Conservation (phyloP, 2,329 filamentous ascomycete genomes). For the Volutella citrinella region DNA sequence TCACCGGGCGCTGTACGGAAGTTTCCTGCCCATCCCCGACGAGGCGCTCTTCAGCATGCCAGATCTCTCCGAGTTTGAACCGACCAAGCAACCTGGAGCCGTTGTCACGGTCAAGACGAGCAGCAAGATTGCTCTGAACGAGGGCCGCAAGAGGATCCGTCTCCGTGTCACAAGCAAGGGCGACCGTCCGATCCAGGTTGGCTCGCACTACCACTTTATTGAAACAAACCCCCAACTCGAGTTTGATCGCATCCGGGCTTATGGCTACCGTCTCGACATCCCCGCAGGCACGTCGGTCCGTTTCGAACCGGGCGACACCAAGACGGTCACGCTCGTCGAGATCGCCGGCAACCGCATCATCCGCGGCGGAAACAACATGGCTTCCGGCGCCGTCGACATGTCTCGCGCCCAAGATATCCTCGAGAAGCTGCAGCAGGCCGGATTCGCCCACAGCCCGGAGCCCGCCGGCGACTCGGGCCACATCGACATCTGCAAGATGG, state of each 20-base stretch:
- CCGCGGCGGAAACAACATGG: conserved; percentile 78
- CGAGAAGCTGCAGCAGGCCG: conserved; percentile 62
- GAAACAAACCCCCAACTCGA: conserved; percentile 88
- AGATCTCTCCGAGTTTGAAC: conserved; percentile 62
- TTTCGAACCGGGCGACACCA: conserved; percentile 90
- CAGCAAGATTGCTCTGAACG: conserved; percentile 69
- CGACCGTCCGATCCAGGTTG: conserved; percentile 87
- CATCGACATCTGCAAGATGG: conserved; percentile 67
- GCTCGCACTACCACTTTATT: conserved; percentile 94
- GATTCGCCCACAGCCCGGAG: conserved; percentile 75
- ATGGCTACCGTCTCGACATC: conserved; percentile 86
- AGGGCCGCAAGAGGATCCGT: conserved; percentile 68
- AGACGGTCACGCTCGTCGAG: conserved; percentile 85
- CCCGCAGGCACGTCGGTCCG: conserved; percentile 86
- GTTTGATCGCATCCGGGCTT: conserved; percentile 80
- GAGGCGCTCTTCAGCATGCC: conserved; percentile 65
- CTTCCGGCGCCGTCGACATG: conserved; percentile 67
- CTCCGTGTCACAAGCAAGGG: conserved; percentile 81
- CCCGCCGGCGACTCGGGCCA: conserved; percentile 52
- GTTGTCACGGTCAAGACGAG: conserved; percentile 68
- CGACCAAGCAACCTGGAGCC: conserved; percentile 72
- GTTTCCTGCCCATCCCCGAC: conserved; percentile 78
- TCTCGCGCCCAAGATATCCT: conserved; percentile 64
- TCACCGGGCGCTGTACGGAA: conserved; percentile 83
- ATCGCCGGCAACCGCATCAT: conserved; percentile 81